phyloP scores from a whole-genome alignment of 805 yeast genomes.

The Candida adriatica region DNA sequence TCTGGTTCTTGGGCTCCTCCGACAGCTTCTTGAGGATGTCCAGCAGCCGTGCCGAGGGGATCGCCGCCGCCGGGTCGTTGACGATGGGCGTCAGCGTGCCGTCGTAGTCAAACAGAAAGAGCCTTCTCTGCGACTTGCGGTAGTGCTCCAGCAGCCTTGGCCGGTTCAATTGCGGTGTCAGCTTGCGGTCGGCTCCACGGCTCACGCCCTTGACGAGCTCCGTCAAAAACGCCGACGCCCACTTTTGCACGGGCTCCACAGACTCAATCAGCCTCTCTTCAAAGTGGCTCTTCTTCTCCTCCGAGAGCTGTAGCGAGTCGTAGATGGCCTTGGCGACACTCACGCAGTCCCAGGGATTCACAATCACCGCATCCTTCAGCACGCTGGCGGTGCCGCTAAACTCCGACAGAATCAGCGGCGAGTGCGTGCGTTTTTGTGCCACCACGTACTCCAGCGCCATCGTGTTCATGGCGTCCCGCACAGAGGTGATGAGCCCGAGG shows the following conservation, averaged over 20 bases:
- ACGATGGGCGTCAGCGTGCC: conserved; percentile 98
- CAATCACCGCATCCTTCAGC: conserved; percentile 65
- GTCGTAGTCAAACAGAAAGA: conserved; percentile 92
- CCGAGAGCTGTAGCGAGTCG: conserved; percentile 52
- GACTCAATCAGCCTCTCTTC: conserved; percentile 52
- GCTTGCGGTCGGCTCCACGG: conserved; percentile 35
- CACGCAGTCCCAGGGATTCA: conserved; percentile 96
- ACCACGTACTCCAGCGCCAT: conserved; percentile 90
- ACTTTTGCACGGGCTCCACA: conserved; percentile 72
- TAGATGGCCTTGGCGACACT: conserved; percentile 85
- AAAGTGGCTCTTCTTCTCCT: conserved; percentile 35
- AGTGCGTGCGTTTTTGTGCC: conserved; percentile 65
- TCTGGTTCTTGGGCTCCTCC: conserved; percentile 72
- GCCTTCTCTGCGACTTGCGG: conserved; percentile 52
- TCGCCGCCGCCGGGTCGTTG: conserved; percentile 95
- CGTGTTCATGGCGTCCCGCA: conserved; percentile 95
- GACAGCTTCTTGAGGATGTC: conserved; percentile 52
- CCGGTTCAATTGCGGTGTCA: conserved; percentile 78
- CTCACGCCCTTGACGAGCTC: conserved; percentile 37
- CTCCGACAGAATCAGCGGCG: conserved; percentile 85
- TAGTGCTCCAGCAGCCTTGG: conserved; percentile 58
- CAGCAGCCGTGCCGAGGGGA: conserved; percentile 73
- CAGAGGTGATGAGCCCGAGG: conserved; percentile 78
- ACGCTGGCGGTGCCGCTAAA: conserved; percentile 85
- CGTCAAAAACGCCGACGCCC: conserved; percentile 63